phyloP scores from a whole-genome alignment of 305 asterid species.

The Fraxinus floribunda region DNA sequence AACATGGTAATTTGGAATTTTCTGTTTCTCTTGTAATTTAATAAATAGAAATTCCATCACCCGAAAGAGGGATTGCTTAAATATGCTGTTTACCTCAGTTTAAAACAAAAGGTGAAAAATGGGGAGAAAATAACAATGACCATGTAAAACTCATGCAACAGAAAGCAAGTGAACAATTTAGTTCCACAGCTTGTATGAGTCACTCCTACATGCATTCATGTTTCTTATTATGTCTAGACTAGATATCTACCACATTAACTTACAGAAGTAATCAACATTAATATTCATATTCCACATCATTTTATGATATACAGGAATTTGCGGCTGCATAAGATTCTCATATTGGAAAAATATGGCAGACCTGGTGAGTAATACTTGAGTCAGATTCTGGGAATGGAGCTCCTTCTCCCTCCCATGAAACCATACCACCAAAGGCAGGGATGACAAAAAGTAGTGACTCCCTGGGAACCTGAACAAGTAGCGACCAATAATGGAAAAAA shows the following conservation, averaged over 20 bases:
- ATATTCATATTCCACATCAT: background rate
- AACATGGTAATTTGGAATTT: background rate
- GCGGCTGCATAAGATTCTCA: background rate
- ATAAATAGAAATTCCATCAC: background rate
- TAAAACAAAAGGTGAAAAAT: background rate
- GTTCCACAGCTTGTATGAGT: background rate
- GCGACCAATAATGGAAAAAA: background rate
- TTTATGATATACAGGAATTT: background rate
- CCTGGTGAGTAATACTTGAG: slow-evolving; percentile 88
- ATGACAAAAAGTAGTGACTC: slow-evolving; percentile 82
- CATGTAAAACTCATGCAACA: background rate
- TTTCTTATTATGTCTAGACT: background rate
- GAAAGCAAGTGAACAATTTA: background rate
- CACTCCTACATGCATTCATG: background rate
- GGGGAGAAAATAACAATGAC: background rate
- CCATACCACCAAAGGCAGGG: slow-evolving; percentile 93
- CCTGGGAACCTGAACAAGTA: slow-evolving; percentile 71
- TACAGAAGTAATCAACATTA: background rate
- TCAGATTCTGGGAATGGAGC: slow-evolving; percentile 87
- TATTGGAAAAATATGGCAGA: slow-evolving; percentile 23
- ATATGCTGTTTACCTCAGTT: background rate
- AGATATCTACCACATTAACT: background rate
- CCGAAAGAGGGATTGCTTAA: background rate
- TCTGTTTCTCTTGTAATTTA: background rate
- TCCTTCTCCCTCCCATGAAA: slow-evolving; percentile 98